A percentile compares a stretch with the other conserved stretches of the same genome.
Conservation (phyloP, 202 grass and related monocot species). For the Cymbopogon flexuosus region DNA sequence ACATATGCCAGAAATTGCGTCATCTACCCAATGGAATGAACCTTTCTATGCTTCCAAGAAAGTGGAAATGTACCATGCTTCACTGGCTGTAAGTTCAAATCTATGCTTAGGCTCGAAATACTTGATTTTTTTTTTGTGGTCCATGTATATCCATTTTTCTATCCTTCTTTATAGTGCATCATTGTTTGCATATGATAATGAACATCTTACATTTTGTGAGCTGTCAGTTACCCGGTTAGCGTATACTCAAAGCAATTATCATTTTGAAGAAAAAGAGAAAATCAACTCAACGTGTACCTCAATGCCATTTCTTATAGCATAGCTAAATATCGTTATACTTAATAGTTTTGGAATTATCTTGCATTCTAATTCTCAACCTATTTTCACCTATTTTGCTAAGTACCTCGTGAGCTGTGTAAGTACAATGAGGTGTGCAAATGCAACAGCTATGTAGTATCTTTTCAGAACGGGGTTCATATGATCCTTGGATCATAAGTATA, state of each 20-base stretch:
- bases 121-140: constrained; percentile 2
- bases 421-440: background rate
- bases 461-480: background rate
- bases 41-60: constrained; percentile 52
- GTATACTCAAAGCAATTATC: background rate
- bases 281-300: background rate
- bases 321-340: background rate
- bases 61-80: constrained; percentile 79
- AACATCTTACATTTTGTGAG: background rate
- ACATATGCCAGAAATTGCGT: constrained; percentile 71
- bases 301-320: constrained; percentile 2
- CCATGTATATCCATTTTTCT: background rate
- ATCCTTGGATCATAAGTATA: background rate
- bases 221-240: background rate
- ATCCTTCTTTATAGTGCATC: background rate
- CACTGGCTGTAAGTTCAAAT: constrained; percentile 76
- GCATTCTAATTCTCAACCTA: background rate
- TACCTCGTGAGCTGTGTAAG: background rate
- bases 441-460: background rate
- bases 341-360: background rate
- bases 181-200: background rate
- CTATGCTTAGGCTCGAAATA: constrained; percentile 8
- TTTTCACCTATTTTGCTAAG: background rate
- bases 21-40: constrained; percentile 64
- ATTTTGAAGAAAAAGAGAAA: no score